These are phyloP conservation scores for Orbilia javanica DNA, from an alignment of 2,329 filamentous ascomycete genomes.

Conservation along the genomic window DNA sequence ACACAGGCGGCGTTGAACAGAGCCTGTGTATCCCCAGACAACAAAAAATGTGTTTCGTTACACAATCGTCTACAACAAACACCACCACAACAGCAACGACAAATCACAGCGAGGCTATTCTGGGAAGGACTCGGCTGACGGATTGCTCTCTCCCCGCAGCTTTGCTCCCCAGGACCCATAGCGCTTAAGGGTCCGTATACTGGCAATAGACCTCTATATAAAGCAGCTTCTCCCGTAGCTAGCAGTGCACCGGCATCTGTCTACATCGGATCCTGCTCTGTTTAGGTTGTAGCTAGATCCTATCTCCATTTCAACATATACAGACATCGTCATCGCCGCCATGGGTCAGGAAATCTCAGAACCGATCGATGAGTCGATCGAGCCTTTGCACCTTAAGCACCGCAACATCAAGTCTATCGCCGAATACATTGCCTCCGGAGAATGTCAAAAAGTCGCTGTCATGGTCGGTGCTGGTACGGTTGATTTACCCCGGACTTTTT, in stretches of 20 bases:
- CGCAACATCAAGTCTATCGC: constrained; percentile 81
- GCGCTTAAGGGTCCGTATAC: background rate
- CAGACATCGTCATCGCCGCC: background rate
- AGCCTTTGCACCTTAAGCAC: constrained; percentile 75
- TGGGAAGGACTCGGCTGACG: background rate
- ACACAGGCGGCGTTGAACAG: background rate
- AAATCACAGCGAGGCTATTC: background rate
- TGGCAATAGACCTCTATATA: background rate
- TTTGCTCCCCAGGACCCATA: background rate
- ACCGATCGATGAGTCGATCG: constrained; percentile 71
- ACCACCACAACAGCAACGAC: background rate
- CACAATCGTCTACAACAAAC: background rate
- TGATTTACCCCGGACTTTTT: constrained; percentile 17
- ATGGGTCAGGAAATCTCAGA: constrained; percentile 52
- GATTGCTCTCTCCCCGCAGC: background rate
- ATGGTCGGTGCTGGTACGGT: constrained; percentile 69
- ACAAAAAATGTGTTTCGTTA: background rate
- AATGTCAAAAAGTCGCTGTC: constrained; percentile 80
- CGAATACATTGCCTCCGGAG: constrained; percentile 80
- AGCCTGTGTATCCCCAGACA: background rate
- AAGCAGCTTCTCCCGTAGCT: background rate
- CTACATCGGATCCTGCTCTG: background rate
- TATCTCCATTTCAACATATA: background rate
- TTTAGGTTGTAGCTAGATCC: background rate
- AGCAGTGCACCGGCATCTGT: background rate